phyloP scores from a whole-genome alignment of 768 basidiomycete species.

The Suillus clintonianus region DNA sequence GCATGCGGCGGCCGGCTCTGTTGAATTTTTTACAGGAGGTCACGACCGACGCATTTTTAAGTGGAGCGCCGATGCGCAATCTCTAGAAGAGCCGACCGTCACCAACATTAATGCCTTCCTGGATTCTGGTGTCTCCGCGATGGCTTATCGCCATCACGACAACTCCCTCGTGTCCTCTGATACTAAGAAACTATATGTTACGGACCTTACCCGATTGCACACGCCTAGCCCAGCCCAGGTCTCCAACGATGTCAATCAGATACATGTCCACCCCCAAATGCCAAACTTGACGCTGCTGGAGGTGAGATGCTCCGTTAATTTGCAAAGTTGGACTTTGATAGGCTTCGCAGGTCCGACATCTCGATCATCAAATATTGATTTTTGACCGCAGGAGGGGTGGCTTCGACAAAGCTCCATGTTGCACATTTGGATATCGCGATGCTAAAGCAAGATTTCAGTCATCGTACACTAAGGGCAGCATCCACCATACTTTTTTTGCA shows the following conservation, averaged over 20 bases:
- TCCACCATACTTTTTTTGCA: slow-evolving; percentile 42
- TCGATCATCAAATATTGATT: slow-evolving; percentile 50
- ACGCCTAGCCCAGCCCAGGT: slow-evolving; percentile 32
- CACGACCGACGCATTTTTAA: slow-evolving; percentile 45
- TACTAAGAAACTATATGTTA: slow-evolving; percentile 34
- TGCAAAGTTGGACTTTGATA: slow-evolving; percentile 9
- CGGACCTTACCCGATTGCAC: slow-evolving; percentile 40
- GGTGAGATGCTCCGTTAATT: slow-evolving; percentile 35
- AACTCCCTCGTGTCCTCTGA: slow-evolving; percentile 37
- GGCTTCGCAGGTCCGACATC: slow-evolving; percentile 44
- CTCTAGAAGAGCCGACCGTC: slow-evolving; percentile 23
- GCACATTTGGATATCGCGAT: slow-evolving; percentile 46
- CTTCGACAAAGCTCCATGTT: slow-evolving; percentile 41
- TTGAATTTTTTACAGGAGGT: slow-evolving; percentile 51
- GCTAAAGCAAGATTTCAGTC: slow-evolving; percentile 21
- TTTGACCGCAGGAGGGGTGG: slow-evolving; percentile 45
- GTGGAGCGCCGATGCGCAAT: slow-evolving; percentile 35
- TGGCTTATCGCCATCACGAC: slow-evolving; percentile 40
- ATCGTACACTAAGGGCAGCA: slow-evolving; percentile 42
- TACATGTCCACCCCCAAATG: slow-evolving; percentile 47
- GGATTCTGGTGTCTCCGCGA: slow-evolving; percentile 33
- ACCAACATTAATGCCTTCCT: slow-evolving; percentile 30
- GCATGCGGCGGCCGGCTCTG: slow-evolving; percentile 26
- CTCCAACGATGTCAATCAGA: slow-evolving; percentile 43
- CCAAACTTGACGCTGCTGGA: slow-evolving; percentile 48